These are phyloP conservation scores for Chaetomiaceae sp. DNA, from an alignment of 2,329 filamentous ascomycete genomes.

Conservation along the genomic window DNA sequence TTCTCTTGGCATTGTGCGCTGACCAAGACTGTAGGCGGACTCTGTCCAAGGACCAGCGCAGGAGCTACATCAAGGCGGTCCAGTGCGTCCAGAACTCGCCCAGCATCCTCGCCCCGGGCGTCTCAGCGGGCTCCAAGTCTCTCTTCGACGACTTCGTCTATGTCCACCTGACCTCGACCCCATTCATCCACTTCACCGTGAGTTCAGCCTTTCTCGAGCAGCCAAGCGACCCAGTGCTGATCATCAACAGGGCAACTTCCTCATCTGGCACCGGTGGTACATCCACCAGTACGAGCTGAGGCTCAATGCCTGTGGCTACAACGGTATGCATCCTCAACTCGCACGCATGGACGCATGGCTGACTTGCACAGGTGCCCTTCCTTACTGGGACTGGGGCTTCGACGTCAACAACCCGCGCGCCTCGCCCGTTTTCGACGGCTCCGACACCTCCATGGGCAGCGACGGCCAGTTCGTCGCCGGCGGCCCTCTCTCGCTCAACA, in stretches of 20 bases:
- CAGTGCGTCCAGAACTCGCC: slow-evolving; percentile 21
- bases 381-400: slow-evolving; percentile 26
- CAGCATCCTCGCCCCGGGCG: slow-evolving; percentile 9
- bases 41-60: slow-evolving; percentile 18
- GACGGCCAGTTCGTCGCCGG: slow-evolving; percentile 18
- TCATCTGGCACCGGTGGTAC: slow-evolving; percentile 25
- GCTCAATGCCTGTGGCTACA: slow-evolving; percentile 25
- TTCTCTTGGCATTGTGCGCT: background rate
- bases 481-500: slow-evolving; percentile 1
- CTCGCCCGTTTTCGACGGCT: slow-evolving; percentile 26
- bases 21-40: slow-evolving; percentile 15
- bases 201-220: background rate
- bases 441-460: slow-evolving; percentile 24
- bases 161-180: slow-evolving; percentile 22
- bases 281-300: slow-evolving; percentile 21
- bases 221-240: no score
- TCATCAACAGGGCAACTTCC: slow-evolving; percentile 20
- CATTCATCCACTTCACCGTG: slow-evolving; percentile 21
- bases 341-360: background rate
- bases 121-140: slow-evolving; percentile 12
- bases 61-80: slow-evolving; percentile 21
- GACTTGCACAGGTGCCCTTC: slow-evolving; percentile 12
- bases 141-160: slow-evolving; percentile 25
- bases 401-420: slow-evolving; percentile 20
- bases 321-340: slow-evolving; percentile 1